Evolutionary conservation across 257 asterid species (phyloP), one percentile per base, ranked within the genome.

Genomic region (Nicotiana knightiana): DNA sequence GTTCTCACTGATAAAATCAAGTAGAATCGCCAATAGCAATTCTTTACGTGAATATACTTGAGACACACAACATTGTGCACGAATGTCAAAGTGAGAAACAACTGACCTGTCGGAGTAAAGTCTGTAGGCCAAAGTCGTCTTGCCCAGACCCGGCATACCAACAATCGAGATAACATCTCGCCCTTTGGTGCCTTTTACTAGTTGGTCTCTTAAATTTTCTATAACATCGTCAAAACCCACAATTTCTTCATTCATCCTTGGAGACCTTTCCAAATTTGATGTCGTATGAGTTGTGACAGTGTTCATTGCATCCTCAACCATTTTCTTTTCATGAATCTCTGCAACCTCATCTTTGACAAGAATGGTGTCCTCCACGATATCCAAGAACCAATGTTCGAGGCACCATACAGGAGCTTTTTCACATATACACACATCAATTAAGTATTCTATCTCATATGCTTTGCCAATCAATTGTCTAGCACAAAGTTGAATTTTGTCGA

Each of bases 381-480:
- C 28, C 18, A 68, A 9, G 17, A 86, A 58, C 85, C 81, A 65
- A 6, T 30, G 51, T 70, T 7, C 13, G 64, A 79, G 78, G 59
- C 84, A 79, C 81, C 71, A 43, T 30, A 51, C 11, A 65, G 84
- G 70, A 57, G 33, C 9, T 15, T 85, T 59, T 66, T 79, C 66
- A 11, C 15, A 53, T 10, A 77, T 66, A 76, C 59, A 83, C 2
- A 73, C 67, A 75, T 35, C 62, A 67, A 83, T 18, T 21, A 84
- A 26, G 59, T 77, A 84, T 16, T 84, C 84, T 35, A 83, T 84
- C 67, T 83, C 83, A 83, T 80, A 83, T 39, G 43, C 43, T 37
- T 37, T 37, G 43, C 43, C 43, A 37, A 35, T 30, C 3, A 30
- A 30, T 30, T 30, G 33, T 30, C 3, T 30, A 30, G 33, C 33